Conservation (phyloP, 2,329 filamentous ascomycete species). For the Didymella segeticola region DNA sequence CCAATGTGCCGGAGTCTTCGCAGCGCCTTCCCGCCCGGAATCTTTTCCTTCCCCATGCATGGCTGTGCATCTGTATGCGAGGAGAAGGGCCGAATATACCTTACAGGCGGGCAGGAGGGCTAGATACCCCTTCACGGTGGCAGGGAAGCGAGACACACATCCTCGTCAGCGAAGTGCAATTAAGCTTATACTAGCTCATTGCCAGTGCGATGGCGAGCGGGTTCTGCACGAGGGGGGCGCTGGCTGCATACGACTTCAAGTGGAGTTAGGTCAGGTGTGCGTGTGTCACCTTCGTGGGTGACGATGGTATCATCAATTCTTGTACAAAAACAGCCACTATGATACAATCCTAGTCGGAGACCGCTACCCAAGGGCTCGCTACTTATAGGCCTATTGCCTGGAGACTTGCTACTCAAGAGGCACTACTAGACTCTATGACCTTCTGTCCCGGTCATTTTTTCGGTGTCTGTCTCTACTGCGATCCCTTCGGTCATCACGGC, state of each 20-base stretch:
- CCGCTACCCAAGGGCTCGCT: not conserved
- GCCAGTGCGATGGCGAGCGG: not conserved
- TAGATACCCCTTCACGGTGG: not conserved
- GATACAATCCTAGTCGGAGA: not conserved
- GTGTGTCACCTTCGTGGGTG: constrained; percentile 1
- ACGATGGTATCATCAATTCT: constrained; percentile 4
- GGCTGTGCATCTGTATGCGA: not conserved
- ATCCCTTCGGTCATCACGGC: constrained; percentile 46
- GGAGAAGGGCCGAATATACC: constrained; percentile 1
- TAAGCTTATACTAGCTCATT: not conserved
- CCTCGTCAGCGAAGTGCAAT: not conserved
- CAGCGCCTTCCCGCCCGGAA: not conserved
- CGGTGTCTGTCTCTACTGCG: constrained; percentile 51
- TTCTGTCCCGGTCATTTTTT: constrained; percentile 48
- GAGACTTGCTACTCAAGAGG: no score
- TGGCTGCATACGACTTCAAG: not conserved
- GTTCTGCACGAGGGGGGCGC: not conserved
- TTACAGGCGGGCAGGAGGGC: not conserved
- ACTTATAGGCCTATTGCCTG: no score
- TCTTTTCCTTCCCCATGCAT: not conserved
- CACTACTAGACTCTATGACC: constrained; percentile 18
- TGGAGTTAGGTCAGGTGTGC: not conserved
- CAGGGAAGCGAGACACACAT: not conserved
- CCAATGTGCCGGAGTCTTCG: not conserved
- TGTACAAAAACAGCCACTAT: not conserved